Percentiles rank a stretch among this genome's conserved stretches.
These are phyloP conservation scores for Sanguinoderma infundibulare DNA, from an alignment of 1,284 basidiomycete genomes.

Conservation along the genomic window DNA sequence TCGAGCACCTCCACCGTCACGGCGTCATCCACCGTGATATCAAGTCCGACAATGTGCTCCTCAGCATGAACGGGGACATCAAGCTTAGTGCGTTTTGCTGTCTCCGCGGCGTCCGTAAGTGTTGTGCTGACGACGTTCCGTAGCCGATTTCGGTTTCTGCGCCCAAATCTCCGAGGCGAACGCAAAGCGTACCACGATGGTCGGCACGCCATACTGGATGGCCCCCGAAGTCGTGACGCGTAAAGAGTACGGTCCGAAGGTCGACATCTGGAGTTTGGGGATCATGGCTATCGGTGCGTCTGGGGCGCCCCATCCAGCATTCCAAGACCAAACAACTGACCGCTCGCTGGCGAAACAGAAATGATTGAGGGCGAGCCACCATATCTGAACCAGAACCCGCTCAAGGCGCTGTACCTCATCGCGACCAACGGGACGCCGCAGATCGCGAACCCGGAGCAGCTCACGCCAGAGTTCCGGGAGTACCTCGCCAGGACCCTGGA, in stretches of 20 bases:
- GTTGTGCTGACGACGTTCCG: conserved; percentile 15
- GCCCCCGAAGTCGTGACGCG: conserved; percentile 98
- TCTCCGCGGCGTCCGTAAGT: too few relatives aligned
- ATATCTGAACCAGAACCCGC: conserved; percentile 95
- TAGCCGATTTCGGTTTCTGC: conserved; percentile 99
- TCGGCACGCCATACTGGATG: conserved; percentile 99
- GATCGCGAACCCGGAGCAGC: conserved; percentile 93
- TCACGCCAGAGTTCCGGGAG: conserved; percentile 88
- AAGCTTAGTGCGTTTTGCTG: conserved; percentile 83
- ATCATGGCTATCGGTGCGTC: conserved; percentile 95
- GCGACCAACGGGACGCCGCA: conserved; percentile 98
- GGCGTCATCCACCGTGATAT: conserved; percentile 98
- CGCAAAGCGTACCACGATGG: conserved; percentile 99
- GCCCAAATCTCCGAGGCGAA: conserved; percentile 94
- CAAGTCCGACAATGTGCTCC: conserved; percentile 95
- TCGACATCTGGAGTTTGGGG: conserved; percentile 97
- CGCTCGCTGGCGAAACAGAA: conserved; percentile 52
- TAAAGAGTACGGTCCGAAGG: conserved; percentile 98
- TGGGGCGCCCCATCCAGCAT: background rate
- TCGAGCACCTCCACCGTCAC: conserved; percentile 92
- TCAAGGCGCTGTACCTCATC: conserved; percentile 95
- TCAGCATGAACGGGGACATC: conserved; percentile 93
- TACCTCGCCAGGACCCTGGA: conserved; percentile 92
- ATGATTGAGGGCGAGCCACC: conserved; percentile 99
- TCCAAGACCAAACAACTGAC: conserved; percentile 11